Evolutionary conservation across 495 filamentous ascomycete species (phyloP).

Genomic region (Penicillium atrosanguineum): DNA sequence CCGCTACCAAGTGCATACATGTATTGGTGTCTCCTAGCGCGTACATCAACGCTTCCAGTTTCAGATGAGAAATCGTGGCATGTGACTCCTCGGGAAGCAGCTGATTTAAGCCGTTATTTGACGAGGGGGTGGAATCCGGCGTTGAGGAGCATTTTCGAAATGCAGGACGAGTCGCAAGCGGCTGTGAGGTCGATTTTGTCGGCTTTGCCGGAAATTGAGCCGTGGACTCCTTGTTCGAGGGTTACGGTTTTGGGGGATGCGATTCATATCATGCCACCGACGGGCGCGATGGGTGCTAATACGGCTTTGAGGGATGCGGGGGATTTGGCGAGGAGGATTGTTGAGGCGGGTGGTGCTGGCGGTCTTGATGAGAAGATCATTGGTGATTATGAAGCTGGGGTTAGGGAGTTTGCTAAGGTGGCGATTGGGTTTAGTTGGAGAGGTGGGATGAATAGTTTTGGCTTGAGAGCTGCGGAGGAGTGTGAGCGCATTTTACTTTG

Average conservation of each 20-base stretch:
- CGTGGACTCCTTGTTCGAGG: constrained; percentile 33
- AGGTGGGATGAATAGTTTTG: constrained; percentile 28
- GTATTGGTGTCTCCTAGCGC: constrained; percentile 37
- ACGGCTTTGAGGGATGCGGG: constrained; percentile 49
- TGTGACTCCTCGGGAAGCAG: constrained; percentile 18
- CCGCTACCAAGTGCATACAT: constrained; percentile 33
- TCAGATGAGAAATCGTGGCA: constrained; percentile 21
- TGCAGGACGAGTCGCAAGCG: constrained; percentile 30
- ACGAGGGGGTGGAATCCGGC: constrained; percentile 30
- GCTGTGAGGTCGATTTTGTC: constrained; percentile 37
- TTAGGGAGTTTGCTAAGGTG: constrained; percentile 27
- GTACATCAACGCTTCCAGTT: constrained; percentile 15
- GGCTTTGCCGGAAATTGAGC: constrained; percentile 33
- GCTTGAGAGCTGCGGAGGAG: constrained; percentile 24
- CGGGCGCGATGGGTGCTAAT: constrained; percentile 58
- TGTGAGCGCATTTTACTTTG: constrained; percentile 17
- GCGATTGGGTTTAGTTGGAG: constrained; percentile 24
- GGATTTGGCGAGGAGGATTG: constrained; percentile 27
- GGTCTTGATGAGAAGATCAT: constrained; percentile 19
- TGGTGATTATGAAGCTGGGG: constrained; percentile 28
- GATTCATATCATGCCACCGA: constrained; percentile 61
- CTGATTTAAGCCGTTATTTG: constrained; percentile 18
- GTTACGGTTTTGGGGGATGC: constrained; percentile 64
- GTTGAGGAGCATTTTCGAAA: constrained; percentile 32
- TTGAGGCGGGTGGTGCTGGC: constrained; percentile 23